These are phyloP conservation scores for Lactarius indigo DNA, from an alignment of 768 basidiomycete genomes.

Conservation along the genomic window DNA sequence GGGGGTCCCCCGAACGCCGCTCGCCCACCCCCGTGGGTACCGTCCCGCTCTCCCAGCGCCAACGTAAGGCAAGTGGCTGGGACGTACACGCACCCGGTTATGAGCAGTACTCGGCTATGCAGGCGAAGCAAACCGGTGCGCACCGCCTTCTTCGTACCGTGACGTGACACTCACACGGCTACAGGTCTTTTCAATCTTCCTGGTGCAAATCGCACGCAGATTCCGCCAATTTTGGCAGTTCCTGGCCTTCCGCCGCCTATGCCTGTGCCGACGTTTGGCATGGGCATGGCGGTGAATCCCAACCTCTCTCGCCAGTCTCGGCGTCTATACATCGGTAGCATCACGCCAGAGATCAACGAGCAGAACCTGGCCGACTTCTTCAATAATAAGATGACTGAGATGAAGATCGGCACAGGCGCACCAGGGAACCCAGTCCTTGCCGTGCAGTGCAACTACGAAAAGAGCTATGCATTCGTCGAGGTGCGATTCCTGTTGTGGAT, in stretches of 20 bases:
- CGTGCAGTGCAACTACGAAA: conserved; percentile 97
- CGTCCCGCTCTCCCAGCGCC: conserved; percentile 77
- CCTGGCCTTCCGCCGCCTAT: conserved; percentile 80
- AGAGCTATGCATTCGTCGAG: conserved; percentile 98
- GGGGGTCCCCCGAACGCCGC: conserved; percentile 72
- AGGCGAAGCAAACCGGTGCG: conserved; percentile 96
- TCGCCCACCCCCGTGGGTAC: conserved; percentile 90
- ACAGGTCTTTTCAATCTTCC: conserved; percentile 94
- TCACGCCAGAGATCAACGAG: conserved; percentile 92
- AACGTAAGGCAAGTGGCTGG: conserved; percentile 91
- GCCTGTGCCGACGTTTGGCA: conserved; percentile 80
- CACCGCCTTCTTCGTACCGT: neutral
- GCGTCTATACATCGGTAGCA: conserved; percentile 94
- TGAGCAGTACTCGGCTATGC: conserved; percentile 90
- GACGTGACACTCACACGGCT: conserved; percentile 4
- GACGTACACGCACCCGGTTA: conserved; percentile 95
- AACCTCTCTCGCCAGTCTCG: conserved; percentile 92
- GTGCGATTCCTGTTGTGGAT: conserved; percentile 42
- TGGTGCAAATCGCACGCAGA: conserved; percentile 87
- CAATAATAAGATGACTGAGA: conserved; percentile 93
- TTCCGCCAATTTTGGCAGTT: conserved; percentile 76
- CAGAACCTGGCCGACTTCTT: conserved; percentile 91
- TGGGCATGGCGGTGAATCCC: conserved; percentile 83
- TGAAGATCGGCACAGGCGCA: conserved; percentile 77
- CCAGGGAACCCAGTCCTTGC: conserved; percentile 89